phyloP scores from a whole-genome alignment of 768 basidiomycete genomes.

The Lanmaoa pseudosensibilis region DNA sequence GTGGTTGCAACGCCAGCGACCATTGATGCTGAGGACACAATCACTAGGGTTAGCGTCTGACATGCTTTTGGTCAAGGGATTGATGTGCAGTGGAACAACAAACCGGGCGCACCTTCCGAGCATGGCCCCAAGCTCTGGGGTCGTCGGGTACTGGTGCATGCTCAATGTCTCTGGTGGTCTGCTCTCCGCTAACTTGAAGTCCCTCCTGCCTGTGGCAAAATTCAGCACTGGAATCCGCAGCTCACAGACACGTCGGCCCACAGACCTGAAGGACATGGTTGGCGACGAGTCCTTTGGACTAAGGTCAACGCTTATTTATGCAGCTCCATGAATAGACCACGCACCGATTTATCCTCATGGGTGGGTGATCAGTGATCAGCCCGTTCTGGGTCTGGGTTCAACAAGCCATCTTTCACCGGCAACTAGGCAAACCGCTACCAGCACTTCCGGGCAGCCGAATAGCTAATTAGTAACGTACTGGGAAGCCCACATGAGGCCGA shows the following conservation, averaged over 20 bases:
- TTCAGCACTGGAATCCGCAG: not conserved
- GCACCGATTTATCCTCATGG: constrained; percentile 1
- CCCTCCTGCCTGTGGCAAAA: not conserved
- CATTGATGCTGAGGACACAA: constrained; percentile 32
- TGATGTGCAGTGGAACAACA: no score
- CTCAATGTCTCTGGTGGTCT: constrained; percentile 32
- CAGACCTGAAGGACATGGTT: constrained; percentile 16
- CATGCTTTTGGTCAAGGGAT: not conserved
- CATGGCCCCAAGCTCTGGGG: constrained; percentile 56
- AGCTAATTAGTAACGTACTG: not conserved
- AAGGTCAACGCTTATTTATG: constrained; percentile 1
- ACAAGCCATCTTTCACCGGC: constrained; percentile 2
- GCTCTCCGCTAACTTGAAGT: not conserved
- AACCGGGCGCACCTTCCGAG: constrained; percentile 48
- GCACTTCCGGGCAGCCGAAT: not conserved
- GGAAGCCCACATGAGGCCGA: not conserved
- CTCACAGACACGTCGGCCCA: not conserved
- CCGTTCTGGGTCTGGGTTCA: not conserved
- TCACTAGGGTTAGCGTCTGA: constrained; percentile 26
- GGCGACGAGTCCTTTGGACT: not conserved
- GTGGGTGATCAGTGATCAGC: not conserved
- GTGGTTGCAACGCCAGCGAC: constrained; percentile 27
- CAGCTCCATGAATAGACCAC: constrained; percentile 1
- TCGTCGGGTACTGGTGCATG: constrained; percentile 52
- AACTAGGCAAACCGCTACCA: not conserved